Percentiles rank a stretch among this genome's conserved stretches.
Evolutionary conservation across 768 basidiomycete genomes (phyloP).

Genomic region (Mycena galopus): DNA sequence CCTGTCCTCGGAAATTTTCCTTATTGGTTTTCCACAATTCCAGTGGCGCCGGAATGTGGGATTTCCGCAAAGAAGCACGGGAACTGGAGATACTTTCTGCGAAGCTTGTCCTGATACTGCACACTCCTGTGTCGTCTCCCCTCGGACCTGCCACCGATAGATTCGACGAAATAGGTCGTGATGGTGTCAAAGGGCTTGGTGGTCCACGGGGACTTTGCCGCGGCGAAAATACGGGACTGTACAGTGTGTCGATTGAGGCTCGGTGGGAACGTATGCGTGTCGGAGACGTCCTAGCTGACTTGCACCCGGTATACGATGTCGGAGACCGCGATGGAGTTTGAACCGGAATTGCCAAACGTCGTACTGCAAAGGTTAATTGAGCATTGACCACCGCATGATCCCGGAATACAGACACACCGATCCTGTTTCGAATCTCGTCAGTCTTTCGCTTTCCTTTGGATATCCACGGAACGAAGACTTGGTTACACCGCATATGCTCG

Average conservation of each 20-base stretch:
- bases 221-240: constrained; percentile 18
- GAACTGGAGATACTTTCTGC: not conserved
- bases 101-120: not conserved
- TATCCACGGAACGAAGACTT: constrained; percentile 35
- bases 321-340: constrained; percentile 15
- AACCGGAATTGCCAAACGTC: constrained; percentile 18
- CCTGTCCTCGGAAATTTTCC: constrained; percentile 7
- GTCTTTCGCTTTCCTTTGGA: constrained; percentile 24
- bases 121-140: not conserved
- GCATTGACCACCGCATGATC: not conserved
- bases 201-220: not conserved
- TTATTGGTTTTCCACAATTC: constrained; percentile 23
- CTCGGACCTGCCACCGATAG: not conserved
- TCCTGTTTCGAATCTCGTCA: constrained; percentile 12
- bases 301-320: not conserved
- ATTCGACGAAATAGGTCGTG: not conserved
- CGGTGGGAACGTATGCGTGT: constrained; percentile 24
- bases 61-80: not conserved
- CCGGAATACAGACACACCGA: constrained; percentile 5
- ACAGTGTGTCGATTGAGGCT: constrained; percentile 19
- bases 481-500: constrained; percentile 34
- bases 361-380: constrained; percentile 1
- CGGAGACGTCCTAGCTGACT: constrained; percentile 23
- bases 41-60: constrained; percentile 24
- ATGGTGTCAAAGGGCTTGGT: not conserved